Percentiles rank a stretch among this genome's conserved stretches.
phyloP scores from a whole-genome alignment of 768 basidiomycete species.

The Leccinum ochraceum region DNA sequence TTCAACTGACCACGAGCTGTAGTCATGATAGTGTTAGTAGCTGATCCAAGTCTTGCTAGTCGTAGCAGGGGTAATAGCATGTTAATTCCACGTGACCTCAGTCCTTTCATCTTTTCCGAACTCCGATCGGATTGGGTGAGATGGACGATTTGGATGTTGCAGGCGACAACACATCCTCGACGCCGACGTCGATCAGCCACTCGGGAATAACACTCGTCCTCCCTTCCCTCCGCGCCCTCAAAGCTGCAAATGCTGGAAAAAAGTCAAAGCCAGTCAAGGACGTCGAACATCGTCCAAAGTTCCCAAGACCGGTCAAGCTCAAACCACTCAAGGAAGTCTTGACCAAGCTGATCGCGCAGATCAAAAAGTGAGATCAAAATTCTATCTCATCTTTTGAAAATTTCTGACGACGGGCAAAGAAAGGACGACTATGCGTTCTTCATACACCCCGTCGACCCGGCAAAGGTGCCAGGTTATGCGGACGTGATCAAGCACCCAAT shows the following conservation, averaged over 20 bases:
- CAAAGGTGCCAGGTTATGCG: constrained; percentile 59
- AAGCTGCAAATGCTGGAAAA: constrained; percentile 55
- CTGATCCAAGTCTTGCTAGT: too few relatives aligned
- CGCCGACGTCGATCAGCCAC: constrained; percentile 30
- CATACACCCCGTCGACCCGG: constrained; percentile 61
- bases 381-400: not conserved
- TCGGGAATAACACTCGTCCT: constrained; percentile 66
- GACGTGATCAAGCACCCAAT: constrained; percentile 83
- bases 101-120: not conserved
- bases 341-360: constrained; percentile 61
- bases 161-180: constrained; percentile 33
- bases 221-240: constrained; percentile 63
- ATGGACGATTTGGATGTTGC: constrained; percentile 15
- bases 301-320: constrained; percentile 63
- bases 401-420: constrained; percentile 40
- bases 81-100: not conserved
- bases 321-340: constrained; percentile 81
- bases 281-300: constrained; percentile 32
- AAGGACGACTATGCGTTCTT: constrained; percentile 90
- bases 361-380: constrained; percentile 61
- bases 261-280: constrained; percentile 41
- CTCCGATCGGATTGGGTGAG: constrained; percentile 2
- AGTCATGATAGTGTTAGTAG: too few relatives aligned
- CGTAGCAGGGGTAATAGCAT: too few relatives aligned
- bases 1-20: constrained; percentile 1